Conservation (phyloP, 129 eudicot species). For the Kitagawia praeruptora region DNA sequence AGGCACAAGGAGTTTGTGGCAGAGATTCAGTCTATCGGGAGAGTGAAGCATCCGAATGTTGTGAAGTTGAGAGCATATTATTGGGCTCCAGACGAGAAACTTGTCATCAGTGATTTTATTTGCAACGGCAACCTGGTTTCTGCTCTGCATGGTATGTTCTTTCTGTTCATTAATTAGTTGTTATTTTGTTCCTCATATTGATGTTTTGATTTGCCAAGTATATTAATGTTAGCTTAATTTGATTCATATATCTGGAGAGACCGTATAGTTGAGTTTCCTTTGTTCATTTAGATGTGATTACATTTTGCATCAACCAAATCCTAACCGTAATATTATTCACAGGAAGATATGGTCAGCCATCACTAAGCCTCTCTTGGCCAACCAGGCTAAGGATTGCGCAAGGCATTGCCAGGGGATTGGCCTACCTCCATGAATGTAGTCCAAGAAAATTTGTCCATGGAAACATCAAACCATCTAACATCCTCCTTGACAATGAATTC, state of each 20-base stretch:
- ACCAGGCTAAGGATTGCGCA: constrained; percentile 67
- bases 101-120: constrained; percentile 83
- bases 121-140: constrained; percentile 89
- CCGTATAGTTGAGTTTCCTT: not conserved
- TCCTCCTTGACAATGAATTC: constrained; percentile 70
- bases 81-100: constrained; percentile 99
- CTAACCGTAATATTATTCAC: not conserved
- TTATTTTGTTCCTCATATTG: not conserved
- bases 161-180: not conserved
- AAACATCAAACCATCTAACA: constrained; percentile 87
- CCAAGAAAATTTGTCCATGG: constrained; percentile 97
- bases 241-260: not conserved
- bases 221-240: no score
- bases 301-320: not conserved
- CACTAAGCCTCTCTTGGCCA: constrained; percentile 61
- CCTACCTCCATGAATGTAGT: constrained; percentile 97
- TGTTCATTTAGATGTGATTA: not conserved
- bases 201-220: not conserved
- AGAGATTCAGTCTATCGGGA: constrained; percentile 85
- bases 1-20: constrained; percentile 84
- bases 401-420: constrained; percentile 82
- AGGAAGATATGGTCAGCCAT: constrained; percentile 55
- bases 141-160: constrained; percentile 57
- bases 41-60: constrained; percentile 85
- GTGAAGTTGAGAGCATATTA: constrained; percentile 92